Percentiles rank a stretch among this genome's conserved stretches.
Conservation (phyloP, 768 basidiomycete genomes). For the Rhizopogon vinicolor region DNA sequence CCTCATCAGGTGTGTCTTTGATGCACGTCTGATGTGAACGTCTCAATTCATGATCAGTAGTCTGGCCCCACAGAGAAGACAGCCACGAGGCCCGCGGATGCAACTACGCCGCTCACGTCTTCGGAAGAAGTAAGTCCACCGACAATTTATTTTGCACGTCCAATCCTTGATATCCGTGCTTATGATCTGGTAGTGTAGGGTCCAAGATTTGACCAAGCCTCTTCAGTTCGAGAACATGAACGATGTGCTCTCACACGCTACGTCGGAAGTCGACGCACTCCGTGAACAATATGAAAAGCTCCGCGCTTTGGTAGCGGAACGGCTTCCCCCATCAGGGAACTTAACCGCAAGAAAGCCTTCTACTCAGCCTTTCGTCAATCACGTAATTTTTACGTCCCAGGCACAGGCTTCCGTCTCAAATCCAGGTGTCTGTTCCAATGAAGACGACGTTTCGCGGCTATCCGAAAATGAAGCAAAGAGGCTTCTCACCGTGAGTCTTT, state of each 20-base stretch:
- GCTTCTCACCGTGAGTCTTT: conserved; percentile 15
- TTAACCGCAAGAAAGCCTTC: not conserved
- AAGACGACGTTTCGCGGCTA: conserved; percentile 11
- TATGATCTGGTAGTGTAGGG: not conserved
- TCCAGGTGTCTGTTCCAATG: not conserved
- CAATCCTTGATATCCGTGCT: not conserved
- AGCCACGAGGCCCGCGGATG: not conserved
- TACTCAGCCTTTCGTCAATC: not conserved
- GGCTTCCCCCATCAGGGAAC: not conserved
- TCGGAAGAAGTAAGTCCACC: not conserved
- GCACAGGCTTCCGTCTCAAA: not conserved
- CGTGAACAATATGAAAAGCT: conserved; percentile 23
- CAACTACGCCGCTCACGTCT: not conserved
- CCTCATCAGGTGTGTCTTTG: not conserved
- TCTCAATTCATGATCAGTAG: not conserved
- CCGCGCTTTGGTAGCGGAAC: conserved; percentile 11
- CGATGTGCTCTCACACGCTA: conserved; percentile 15
- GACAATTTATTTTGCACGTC: too few species aligned
- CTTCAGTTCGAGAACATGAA: conserved; percentile 24
- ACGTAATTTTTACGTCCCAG: not conserved
- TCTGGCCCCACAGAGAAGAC: not conserved
- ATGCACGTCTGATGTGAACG: too few species aligned
- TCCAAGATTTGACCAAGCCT: not conserved
- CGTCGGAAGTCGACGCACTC: conserved; percentile 20
- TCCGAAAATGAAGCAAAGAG: conserved; percentile 20